Evolutionary conservation across 768 basidiomycete genomes (phyloP).

Genomic region (Pisolithus orientalis): DNA sequence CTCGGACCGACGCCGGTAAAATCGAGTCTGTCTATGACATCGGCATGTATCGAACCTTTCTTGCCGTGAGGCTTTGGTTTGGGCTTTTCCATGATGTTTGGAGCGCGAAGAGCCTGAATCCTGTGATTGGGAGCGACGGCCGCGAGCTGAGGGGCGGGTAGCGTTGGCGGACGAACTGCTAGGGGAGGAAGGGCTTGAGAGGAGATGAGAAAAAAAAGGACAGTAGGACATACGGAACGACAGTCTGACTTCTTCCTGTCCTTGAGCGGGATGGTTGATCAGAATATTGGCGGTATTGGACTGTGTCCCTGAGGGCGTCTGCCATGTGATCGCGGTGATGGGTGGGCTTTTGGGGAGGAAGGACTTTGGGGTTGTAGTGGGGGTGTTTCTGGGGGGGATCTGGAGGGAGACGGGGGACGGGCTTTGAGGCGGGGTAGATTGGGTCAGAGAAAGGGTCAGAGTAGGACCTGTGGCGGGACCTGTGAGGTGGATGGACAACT

Average conservation of each 20-base stretch:
- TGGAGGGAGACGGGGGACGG: conserved; percentile 38
- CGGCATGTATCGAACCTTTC: conserved; percentile 79
- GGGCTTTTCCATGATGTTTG: conserved; percentile 37
- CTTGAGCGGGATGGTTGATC: conserved; percentile 40
- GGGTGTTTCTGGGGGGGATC: conserved; percentile 27
- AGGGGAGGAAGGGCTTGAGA: conserved; percentile 1
- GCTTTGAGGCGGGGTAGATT: conserved; percentile 16
- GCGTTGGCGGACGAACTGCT: conserved; percentile 18
- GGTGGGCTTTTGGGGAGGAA: conserved; percentile 25
- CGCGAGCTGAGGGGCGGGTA: conserved; percentile 18
- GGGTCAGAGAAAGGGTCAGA: conserved; percentile 53
- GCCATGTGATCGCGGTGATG: conserved; percentile 38
- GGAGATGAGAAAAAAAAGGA: conserved; percentile 24
- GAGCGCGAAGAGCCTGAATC: conserved; percentile 38
- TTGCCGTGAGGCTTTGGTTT: conserved; percentile 46
- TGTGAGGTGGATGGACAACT: conserved; percentile 18
- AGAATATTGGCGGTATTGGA: conserved; percentile 40
- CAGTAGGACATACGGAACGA: conserved; percentile 23
- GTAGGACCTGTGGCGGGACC: conserved; percentile 38
- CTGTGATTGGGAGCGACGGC: conserved; percentile 45
- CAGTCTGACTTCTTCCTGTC: conserved; percentile 54
- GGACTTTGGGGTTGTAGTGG: conserved; percentile 16
- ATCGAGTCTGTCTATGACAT: conserved; percentile 87
- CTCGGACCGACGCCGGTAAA: conserved; percentile 80
- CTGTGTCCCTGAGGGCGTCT: conserved; percentile 66